Evolutionary conservation across 1,284 basidiomycete genomes (phyloP).

Genomic region (Ustilago curta): DNA sequence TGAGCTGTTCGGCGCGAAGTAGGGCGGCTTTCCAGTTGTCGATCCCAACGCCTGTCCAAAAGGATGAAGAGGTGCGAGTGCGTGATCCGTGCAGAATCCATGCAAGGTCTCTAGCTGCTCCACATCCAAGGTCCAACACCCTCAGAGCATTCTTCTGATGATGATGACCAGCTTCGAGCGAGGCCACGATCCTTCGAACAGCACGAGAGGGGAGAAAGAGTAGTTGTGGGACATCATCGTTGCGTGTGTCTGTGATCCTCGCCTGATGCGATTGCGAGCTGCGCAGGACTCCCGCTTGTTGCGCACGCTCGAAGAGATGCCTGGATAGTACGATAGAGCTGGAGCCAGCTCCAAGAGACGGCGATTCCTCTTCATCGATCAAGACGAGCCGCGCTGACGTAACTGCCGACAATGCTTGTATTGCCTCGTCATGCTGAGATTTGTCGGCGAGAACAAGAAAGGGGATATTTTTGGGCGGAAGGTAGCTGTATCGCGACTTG

Average conservation of each 20-base stretch:
- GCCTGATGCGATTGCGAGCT: slow-evolving; percentile 10
- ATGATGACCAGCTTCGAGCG: slow-evolving; percentile 2
- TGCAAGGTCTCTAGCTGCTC: slow-evolving; percentile 37
- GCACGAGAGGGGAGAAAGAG: slow-evolving; percentile 42
- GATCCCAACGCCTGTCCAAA: slow-evolving; percentile 38
- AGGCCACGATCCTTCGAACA: slow-evolving; percentile 18
- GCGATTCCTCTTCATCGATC: slow-evolving; percentile 5
- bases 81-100: slow-evolving; percentile 49
- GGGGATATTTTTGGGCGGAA: slow-evolving; percentile 30
- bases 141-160: background rate
- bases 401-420: slow-evolving; percentile 18
- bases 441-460: slow-evolving; percentile 33
- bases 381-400: slow-evolving; percentile 21
- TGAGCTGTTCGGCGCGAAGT: slow-evolving; percentile 26
- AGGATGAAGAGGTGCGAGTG: background rate
- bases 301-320: slow-evolving; percentile 15
- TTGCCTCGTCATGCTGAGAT: slow-evolving; percentile 14
- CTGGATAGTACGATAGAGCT: background rate
- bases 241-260: background rate
- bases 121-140: slow-evolving; percentile 45
- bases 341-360: background rate
- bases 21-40: slow-evolving; percentile 52
- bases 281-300: slow-evolving; percentile 7
- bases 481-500: slow-evolving; percentile 48
- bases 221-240: slow-evolving; percentile 27